Base-by-base conservation (phyloP, 2,329 filamentous ascomycete genomes). In the Waltergamsia citrina region DNA sequence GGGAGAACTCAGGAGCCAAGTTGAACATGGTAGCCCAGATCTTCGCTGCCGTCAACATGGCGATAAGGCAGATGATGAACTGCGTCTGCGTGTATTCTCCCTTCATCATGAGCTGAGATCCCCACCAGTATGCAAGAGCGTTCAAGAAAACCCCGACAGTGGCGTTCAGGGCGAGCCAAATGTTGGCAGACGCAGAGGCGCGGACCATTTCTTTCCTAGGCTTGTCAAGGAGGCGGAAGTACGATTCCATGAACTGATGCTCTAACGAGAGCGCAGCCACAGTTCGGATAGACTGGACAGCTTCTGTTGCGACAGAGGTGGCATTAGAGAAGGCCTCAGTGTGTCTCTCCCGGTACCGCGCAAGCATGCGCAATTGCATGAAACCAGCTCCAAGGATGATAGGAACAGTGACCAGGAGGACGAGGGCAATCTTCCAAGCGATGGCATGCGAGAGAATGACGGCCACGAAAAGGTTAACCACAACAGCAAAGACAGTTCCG, bases 391-490 rank as follows among this genome's bases (percentile, higher is more conserved):
- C 73, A 0, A 85, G 62, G 6, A 83, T 65, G 12, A 84, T 53
- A 0, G 80, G 81, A 0, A 84, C 71, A 15, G 72, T 62, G 2
- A 75, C 65, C 3, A 85, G 60, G 35, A 75, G 75, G 3, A 85
- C 79, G 8, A 85, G 53, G 1, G 78, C 78, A 37, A 85, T 81
- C 46, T 72, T 78, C 81, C 81, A 85, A 3, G 76, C 78, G 32
- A 84, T 63, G 34, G 81, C 69, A 41, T 80, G 74, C 0, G 78
- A 71, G 11, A 84, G 46, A 21, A 79, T 69, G 34, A 83, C 72
- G 1, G 74, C 76, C 0, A 66, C 74, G 18, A 82, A 41, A 15
- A 83, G 67, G 49, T 78, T 81, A 38, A 82, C 66, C 2, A 66
- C 42, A 14, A 79, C 75, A 2, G 77, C 74, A 34, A 82, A 69